Percentiles rank a stretch among this genome's conserved stretches.
These are phyloP conservation scores for Candida succiphila DNA, from an alignment of 805 yeast species.

Conservation along the genomic window DNA sequence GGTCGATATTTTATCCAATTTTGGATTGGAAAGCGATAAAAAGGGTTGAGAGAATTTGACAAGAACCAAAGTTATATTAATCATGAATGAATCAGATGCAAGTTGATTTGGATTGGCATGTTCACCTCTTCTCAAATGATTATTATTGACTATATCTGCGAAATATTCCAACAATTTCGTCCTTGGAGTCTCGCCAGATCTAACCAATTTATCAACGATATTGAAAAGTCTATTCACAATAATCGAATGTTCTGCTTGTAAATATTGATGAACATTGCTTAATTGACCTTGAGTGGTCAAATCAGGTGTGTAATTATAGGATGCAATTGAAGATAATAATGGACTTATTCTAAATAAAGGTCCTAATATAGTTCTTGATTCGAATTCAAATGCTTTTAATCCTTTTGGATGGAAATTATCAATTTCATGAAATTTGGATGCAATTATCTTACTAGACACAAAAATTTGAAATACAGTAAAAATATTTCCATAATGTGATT, in stretches of 20 bases:
- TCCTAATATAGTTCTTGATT: constrained; percentile 60
- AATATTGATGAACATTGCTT: constrained; percentile 42
- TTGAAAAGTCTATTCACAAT: constrained; percentile 54
- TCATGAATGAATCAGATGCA: constrained; percentile 75
- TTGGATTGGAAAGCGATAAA: constrained; percentile 40
- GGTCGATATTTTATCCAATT: constrained; percentile 68
- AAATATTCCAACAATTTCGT: constrained; percentile 56
- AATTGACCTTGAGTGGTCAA: constrained; percentile 33
- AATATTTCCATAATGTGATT: constrained; percentile 39
- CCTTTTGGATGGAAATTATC: constrained; percentile 42
- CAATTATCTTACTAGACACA: constrained; percentile 50
- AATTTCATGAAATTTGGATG: constrained; percentile 46
- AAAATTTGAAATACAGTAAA: constrained; percentile 49
- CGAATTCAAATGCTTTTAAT: constrained; percentile 42
- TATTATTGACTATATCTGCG: constrained; percentile 64
- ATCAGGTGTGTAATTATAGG: constrained; percentile 31
- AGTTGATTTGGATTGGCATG: constrained; percentile 61
- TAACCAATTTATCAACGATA: constrained; percentile 62
- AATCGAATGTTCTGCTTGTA: constrained; percentile 55
- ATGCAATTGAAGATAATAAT: constrained; percentile 39
- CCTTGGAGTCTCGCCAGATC: constrained; percentile 64
- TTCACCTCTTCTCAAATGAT: constrained; percentile 81
- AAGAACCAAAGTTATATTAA: constrained; percentile 60
- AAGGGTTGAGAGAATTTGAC: constrained; percentile 78
- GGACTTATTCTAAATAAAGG: constrained; percentile 73